Base-by-base conservation (phyloP, 257 asterid species). In the Petunia secreta region DNA sequence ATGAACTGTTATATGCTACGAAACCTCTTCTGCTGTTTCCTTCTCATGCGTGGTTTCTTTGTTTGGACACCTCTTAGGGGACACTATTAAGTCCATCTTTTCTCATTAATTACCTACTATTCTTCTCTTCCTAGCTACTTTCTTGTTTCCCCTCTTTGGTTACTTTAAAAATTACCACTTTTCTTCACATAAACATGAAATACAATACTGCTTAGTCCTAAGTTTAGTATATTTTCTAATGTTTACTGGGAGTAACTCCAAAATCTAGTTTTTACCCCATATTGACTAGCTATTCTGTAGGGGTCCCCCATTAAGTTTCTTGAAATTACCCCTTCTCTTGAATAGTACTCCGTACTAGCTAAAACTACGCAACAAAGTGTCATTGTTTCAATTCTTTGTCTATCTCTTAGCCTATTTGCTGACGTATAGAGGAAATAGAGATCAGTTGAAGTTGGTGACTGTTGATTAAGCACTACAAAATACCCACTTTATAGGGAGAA, bases 391-490 rank as follows among this genome's bases (percentile, higher is more conserved):
- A 58, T 75, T 60, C 57, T 80, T 59, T 79, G 58, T 48, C 40
- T 68, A 63, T 57, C 77, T 14, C 55, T 37, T 76, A 81, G 77
- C 74, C 44, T 11, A 76, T 83, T 73, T 53, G 83, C 77, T 81
- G 81, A 52, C 81, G 65, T 80, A 58, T 83, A 78, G 89, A 25
- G 41, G 69, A 63, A 64, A 37, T 64, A 65, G 77, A 85, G 85
- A 80, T 81, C 71, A 25, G 25, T 25, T 25, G 80, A 79, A 84
- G 82, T 74, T 82, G 77, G 64, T 57, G 73, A 15, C 36, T 75
- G 83, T 82, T 77, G 82, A 88, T 78, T 81, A 76, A 52, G 85
- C 90, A 88, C 91, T 66, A 82, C 25, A 63, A 82, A 76, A 74
- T 37, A 85, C 85, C 87, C 59, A 75, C 48, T 63, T 83, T 84